Percentiles rank a stretch among this genome's conserved stretches.
Conservation (phyloP, 2,329 filamentous ascomycete genomes). For the Aureobasidium sp. region DNA sequence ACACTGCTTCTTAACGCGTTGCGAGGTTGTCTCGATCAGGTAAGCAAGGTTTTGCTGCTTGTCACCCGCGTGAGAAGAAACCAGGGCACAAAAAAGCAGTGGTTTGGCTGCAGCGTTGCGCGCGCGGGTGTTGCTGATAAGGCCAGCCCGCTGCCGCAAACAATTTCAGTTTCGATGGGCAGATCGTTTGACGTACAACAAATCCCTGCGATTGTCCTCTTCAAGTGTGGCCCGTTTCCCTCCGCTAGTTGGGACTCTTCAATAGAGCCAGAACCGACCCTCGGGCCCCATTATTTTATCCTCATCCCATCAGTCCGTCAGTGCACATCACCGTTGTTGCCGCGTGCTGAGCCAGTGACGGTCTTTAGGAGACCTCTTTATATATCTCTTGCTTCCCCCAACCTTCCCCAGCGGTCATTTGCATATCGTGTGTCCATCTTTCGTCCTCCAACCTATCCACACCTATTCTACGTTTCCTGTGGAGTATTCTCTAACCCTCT, state of each 20-base stretch:
- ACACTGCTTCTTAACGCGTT: neutral
- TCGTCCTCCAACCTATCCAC: neutral
- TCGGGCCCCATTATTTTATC: slow-evolving; percentile 8
- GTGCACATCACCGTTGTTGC: slow-evolving; percentile 11
- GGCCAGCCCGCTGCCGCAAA: neutral
- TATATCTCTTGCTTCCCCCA: slow-evolving; percentile 10
- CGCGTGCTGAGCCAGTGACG: slow-evolving; percentile 13
- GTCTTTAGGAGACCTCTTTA: slow-evolving; percentile 9
- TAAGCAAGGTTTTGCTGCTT: neutral
- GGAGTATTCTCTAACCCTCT: neutral
- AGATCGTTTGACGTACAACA: slow-evolving; percentile 17
- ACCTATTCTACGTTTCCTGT: neutral
- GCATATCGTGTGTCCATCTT: slow-evolving; percentile 4
- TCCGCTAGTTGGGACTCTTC: slow-evolving; percentile 13
- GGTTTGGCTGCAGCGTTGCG: slow-evolving; percentile 1
- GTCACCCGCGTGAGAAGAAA: neutral
- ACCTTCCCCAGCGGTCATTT: slow-evolving; percentile 6
- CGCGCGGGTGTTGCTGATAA: slow-evolving; percentile 11
- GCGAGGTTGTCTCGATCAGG: neutral
- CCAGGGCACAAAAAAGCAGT: neutral
- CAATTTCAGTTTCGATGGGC: slow-evolving; percentile 14
- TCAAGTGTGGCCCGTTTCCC: slow-evolving; percentile 13
- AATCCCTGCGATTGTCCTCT: slow-evolving; percentile 9
- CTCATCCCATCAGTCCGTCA: slow-evolving; percentile 11
- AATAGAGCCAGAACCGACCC: slow-evolving; percentile 8